Percentiles rank a stretch among this genome's conserved stretches.
These are phyloP conservation scores for Trematosphaeria pertusa DNA, from an alignment of 2,329 filamentous ascomycete genomes.

Conservation along the genomic window DNA sequence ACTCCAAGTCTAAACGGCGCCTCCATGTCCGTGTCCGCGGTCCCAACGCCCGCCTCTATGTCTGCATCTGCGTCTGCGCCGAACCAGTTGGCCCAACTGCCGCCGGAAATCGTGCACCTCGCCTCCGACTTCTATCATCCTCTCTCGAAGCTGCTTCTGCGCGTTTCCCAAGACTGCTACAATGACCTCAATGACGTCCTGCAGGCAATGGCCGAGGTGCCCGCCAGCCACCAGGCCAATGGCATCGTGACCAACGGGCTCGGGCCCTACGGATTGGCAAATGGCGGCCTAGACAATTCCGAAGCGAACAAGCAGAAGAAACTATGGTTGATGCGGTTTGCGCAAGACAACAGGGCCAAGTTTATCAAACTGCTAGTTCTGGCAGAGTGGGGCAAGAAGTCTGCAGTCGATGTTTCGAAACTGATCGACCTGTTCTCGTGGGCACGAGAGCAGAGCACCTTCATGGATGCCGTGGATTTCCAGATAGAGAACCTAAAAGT, in stretches of 20 bases:
- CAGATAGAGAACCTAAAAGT: constrained; percentile 73
- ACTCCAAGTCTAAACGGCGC: constrained; percentile 24
- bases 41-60: too few species aligned
- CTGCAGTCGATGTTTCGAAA: constrained; percentile 75
- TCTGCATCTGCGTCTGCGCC: constrained; percentile 11
- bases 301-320: constrained; percentile 67
- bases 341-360: constrained; percentile 79
- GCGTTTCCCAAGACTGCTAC: constrained; percentile 83
- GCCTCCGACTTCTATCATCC: constrained; percentile 74
- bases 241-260: constrained; percentile 48
- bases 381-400: constrained; percentile 79
- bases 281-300: constrained; percentile 36
- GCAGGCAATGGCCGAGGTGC: constrained; percentile 72
- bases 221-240: constrained; percentile 63
- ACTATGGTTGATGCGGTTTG: constrained; percentile 74
- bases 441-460: constrained; percentile 54
- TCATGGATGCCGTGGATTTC: constrained; percentile 58
- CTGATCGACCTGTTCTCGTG: constrained; percentile 87
- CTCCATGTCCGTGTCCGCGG: constrained; percentile 17
- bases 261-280: constrained; percentile 31
- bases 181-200: constrained; percentile 77
- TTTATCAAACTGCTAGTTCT: constrained; percentile 95
- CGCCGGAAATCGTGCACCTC: constrained; percentile 70
- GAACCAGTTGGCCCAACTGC: constrained; percentile 42
- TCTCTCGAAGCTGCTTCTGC: constrained; percentile 74